A percentile compares a stretch with the other conserved stretches of the same genome.
These are phyloP conservation scores for Psophocarpus tetragonolobus DNA, from an alignment of 306 rosid species.

Conservation along the genomic window DNA sequence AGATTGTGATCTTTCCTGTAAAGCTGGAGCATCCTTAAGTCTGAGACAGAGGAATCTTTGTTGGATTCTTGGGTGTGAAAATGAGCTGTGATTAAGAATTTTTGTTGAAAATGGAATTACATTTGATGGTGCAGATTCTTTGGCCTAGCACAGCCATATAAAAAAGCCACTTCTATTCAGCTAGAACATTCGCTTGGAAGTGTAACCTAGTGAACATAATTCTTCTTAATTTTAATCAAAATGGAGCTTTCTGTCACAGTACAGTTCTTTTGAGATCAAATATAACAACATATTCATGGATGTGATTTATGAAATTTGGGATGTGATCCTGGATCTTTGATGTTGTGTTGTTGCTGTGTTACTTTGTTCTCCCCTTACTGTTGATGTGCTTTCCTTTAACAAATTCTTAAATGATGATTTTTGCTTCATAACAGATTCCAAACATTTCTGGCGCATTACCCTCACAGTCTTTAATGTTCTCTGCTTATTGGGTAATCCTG, in stretches of 20 bases:
- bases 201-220: background rate
- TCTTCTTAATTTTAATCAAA: slow-evolving; percentile 12
- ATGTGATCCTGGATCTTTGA: slow-evolving; percentile 2
- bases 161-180: background rate
- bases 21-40: too few species aligned
- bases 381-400: slow-evolving; percentile 17
- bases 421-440: slow-evolving; percentile 61
- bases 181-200: background rate
- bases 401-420: slow-evolving; percentile 23
- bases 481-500: slow-evolving; percentile 4
- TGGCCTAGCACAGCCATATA: background rate
- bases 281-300: slow-evolving; percentile 4
- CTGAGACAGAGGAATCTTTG: background rate
- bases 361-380: slow-evolving; percentile 24
- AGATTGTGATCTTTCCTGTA: background rate
- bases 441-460: slow-evolving; percentile 84
- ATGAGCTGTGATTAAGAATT: background rate
- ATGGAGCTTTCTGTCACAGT: background rate
- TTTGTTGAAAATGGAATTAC: slow-evolving; percentile 11
- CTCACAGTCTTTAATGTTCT: slow-evolving; percentile 56
- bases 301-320: background rate
- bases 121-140: background rate
- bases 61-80: background rate
- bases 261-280: slow-evolving; percentile 12
- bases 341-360: background rate